These are phyloP conservation scores for Scutellaria minor DNA, from an alignment of 257 asterid genomes.

Conservation along the genomic window DNA sequence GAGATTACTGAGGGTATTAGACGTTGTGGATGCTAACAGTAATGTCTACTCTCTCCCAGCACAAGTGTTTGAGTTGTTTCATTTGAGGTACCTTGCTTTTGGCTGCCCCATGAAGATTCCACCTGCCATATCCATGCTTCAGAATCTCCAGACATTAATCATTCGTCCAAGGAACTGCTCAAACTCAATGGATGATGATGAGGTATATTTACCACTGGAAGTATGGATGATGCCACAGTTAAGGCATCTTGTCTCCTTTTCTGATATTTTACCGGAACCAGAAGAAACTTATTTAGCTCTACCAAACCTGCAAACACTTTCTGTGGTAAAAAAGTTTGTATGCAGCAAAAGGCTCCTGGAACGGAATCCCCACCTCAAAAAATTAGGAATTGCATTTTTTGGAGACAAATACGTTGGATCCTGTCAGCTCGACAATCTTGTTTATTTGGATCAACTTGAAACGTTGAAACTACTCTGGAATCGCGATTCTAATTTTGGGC, in stretches of 20 bases:
- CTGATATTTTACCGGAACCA: background rate
- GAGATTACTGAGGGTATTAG: slow-evolving; percentile 4
- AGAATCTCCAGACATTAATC: slow-evolving; percentile 5
- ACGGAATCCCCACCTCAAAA: slow-evolving; percentile 13
- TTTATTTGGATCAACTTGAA: background rate
- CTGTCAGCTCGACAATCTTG: slow-evolving; percentile 5
- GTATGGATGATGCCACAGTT: slow-evolving; percentile 17
- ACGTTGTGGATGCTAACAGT: background rate
- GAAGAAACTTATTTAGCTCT: too few species aligned
- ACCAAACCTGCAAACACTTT: background rate
- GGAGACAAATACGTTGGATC: background rate
- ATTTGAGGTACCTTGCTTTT: slow-evolving; percentile 19
- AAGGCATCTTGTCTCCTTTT: background rate
- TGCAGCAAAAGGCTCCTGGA: background rate
- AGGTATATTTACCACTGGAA: background rate
- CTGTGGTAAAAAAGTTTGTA: background rate
- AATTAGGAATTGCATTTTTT: background rate
- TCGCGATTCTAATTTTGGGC: background rate
- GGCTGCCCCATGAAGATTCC: background rate
- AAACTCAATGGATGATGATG: background rate
- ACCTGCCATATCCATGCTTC: slow-evolving; percentile 5
- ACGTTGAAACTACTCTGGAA: background rate
- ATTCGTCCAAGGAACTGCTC: background rate
- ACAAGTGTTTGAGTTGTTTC: slow-evolving; percentile 1
- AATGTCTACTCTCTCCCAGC: background rate